Conservation (phyloP, 192 early-diverging fungal species). For the Backusella tarrabulga region DNA sequence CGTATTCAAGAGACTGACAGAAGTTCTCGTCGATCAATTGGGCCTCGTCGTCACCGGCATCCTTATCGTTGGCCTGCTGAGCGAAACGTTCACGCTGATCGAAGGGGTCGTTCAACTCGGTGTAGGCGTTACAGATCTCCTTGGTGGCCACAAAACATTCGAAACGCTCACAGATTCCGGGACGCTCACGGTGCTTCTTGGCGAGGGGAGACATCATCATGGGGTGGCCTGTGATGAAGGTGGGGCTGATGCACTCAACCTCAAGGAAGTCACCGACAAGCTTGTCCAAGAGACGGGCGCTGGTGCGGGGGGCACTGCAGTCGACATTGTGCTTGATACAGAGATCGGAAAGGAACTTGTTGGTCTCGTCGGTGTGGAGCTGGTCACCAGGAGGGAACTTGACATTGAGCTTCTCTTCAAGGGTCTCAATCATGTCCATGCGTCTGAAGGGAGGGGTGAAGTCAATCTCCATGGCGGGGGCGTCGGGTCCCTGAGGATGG, state of each 20-base stretch:
- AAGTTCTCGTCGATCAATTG: constrained; percentile 98
- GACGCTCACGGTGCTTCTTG: constrained; percentile 88
- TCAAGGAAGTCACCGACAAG: constrained; percentile 83
- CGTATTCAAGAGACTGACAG: constrained; percentile 95
- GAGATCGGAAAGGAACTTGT: constrained; percentile 89
- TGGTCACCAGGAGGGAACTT: constrained; percentile 89
- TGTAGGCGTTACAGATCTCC: constrained; percentile 99
- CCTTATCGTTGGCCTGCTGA: constrained; percentile 97
- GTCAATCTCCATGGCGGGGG: constrained; percentile 81
- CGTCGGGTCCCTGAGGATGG: constrained; percentile 88
- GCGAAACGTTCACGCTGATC: constrained; percentile 98
- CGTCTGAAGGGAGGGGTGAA: constrained; percentile 96
- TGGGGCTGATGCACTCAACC: constrained; percentile 77
- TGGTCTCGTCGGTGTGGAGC: constrained; percentile 78
- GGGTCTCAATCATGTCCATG: constrained; percentile 88
- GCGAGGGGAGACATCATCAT: constrained; percentile 99
- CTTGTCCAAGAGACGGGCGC: constrained; percentile 94
- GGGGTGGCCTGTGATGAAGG: constrained; percentile 97
- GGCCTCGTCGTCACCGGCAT: constrained; percentile 97
- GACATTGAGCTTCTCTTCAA: constrained; percentile 87
- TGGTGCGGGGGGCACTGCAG: constrained; percentile 92
- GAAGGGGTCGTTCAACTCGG: constrained; percentile 99
- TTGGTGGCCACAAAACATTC: constrained; percentile 99
- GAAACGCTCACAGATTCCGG: constrained; percentile 96
- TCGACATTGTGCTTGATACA: constrained; percentile 96